phyloP scores from a whole-genome alignment of 371 early-diverging fungal genomes.

The Encephalitozoon romaleae region DNA sequence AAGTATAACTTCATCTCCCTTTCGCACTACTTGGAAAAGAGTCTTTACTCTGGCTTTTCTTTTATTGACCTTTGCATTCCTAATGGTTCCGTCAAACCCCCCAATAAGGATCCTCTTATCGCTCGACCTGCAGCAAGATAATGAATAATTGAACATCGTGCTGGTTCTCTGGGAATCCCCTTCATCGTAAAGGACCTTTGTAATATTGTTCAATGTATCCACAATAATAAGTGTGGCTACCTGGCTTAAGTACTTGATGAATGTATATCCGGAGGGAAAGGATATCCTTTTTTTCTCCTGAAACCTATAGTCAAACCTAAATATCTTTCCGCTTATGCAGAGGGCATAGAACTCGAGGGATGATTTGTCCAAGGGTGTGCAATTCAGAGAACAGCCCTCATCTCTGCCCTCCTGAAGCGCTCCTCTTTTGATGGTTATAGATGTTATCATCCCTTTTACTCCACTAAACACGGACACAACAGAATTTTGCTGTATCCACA shows the following conservation, averaged over 20 bases:
- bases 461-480: not conserved
- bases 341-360: not conserved
- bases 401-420: not conserved
- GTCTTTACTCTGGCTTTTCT: not conserved
- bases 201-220: not conserved
- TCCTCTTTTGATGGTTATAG: not conserved
- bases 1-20: not conserved
- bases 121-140: not conserved
- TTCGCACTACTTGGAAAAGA: not conserved
- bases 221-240: not conserved
- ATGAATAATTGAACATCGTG: not conserved
- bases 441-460: not conserved
- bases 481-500: not conserved
- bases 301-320: not conserved
- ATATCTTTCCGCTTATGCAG: not conserved
- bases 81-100: not conserved
- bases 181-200: not conserved
- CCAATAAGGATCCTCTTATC: not conserved
- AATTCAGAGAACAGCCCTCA: not conserved
- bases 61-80: not conserved
- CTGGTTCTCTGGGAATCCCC: not conserved
- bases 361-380: not conserved
- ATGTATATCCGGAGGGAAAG: conserved; percentile 1
- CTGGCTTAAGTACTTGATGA: not conserved
- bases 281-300: not conserved